Evolutionary conservation across 2,329 filamentous ascomycete genomes (phyloP), one percentile per base, ranked within the genome.

Genomic region (Scedosporium apiospermum): DNA sequence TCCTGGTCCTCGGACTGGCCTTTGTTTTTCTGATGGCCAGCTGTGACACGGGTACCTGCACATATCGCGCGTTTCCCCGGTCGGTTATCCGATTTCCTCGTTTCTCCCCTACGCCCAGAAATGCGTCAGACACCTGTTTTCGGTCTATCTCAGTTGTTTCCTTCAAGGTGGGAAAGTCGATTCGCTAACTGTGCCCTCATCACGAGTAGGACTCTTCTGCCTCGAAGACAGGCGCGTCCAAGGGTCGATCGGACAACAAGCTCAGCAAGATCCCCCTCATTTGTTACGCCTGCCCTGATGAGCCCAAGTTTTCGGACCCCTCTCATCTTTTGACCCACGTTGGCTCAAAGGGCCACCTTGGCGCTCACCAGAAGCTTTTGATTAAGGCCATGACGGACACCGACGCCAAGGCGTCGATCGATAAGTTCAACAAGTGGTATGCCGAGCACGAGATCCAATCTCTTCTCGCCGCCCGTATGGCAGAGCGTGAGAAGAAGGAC

Each of bases 321-420:
- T 96, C 93, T 41, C 93, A 97, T 74, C 80, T 97, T 44, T 84
- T 98, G 71, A 98, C 93, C 12, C 93, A 98, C 71, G 85, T 97
- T 65, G 86, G 89, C 64, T 97, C 93, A 66, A 97, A 97, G 72
- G 89, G 89, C n/a, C 93, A 98, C 72, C 79, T 97, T 41, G 87
- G 91, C 64, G 84, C 91, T 71, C 87, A 90, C 69, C 96, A 93
- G 77, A 91, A 91, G 70, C 82, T 91, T 61, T 88, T 91, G 69
- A 84, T 96, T 67, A 85, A 84, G 63, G 84, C 88, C 62, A 82
- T 85, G 62, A 80, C 83, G 57, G 89, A 96, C 64, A 74, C 80
- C n/a, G 76, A 77, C n/a, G 86, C 88, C n/a, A 80, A 82, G 26
- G 73, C 81, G 10, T 73, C 83, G 38, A 78, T 96, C 55, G 80